A percentile compares a stretch with the other conserved stretches of the same genome.
phyloP scores from a whole-genome alignment of 805 yeast genomes.

The Candida quercuum region DNA sequence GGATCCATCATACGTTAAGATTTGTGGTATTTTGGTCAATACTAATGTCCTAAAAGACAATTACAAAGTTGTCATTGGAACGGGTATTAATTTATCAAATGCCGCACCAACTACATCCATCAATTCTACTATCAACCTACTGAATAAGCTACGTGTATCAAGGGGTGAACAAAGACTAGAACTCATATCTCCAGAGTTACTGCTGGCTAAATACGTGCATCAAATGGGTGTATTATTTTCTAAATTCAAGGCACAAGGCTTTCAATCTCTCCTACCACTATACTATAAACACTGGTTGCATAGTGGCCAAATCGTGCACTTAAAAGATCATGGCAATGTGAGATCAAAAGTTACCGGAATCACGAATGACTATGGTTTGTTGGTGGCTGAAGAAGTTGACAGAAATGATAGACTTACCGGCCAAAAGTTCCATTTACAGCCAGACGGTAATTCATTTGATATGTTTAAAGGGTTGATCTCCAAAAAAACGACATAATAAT shows the following conservation, averaged over 20 bases:
- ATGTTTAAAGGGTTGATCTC: slow-evolving; percentile 86
- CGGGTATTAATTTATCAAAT: slow-evolving; percentile 80
- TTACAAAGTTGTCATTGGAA: slow-evolving; percentile 73
- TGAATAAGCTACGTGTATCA: slow-evolving; percentile 47
- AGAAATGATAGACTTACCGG: slow-evolving; percentile 44
- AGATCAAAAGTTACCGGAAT: slow-evolving; percentile 75
- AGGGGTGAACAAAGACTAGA: slow-evolving; percentile 29
- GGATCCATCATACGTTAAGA: slow-evolving; percentile 66
- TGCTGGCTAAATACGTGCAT: slow-evolving; percentile 65
- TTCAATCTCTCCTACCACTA: slow-evolving; percentile 55
- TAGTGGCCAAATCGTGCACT: slow-evolving; percentile 61
- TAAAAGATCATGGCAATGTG: slow-evolving; percentile 46
- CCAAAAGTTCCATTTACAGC: slow-evolving; percentile 66
- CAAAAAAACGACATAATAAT: slow-evolving; percentile 43
- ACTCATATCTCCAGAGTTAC: slow-evolving; percentile 33
- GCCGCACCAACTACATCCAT: slow-evolving; percentile 91
- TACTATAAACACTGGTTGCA: slow-evolving; percentile 91
- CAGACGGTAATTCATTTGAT: slow-evolving; percentile 97
- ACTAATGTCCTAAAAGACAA: slow-evolving; percentile 58
- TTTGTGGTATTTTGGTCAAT: slow-evolving; percentile 82
- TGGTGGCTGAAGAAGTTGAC: slow-evolving; percentile 67
- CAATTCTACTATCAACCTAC: slow-evolving; percentile 56
- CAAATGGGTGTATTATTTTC: slow-evolving; percentile 58
- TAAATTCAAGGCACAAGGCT: slow-evolving; percentile 59
- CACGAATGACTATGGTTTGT: slow-evolving; percentile 76